phyloP scores from a whole-genome alignment of 257 asterid species.

The Datura wrightii region DNA sequence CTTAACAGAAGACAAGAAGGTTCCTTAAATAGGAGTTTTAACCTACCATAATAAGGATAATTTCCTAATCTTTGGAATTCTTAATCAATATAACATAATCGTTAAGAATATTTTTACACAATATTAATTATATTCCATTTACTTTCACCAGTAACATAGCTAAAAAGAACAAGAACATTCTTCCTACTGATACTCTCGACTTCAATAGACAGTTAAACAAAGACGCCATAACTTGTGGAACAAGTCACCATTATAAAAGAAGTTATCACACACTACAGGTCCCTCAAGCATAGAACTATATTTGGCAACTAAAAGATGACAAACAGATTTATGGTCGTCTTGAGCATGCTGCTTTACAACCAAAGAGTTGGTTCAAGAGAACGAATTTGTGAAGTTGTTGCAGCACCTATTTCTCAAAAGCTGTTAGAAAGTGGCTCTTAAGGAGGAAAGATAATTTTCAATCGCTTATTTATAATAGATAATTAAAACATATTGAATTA shows the following conservation, averaged over 20 bases:
- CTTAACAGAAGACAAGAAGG: not conserved
- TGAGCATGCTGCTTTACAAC: not conserved
- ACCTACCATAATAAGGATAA: not conserved
- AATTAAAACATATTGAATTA: not conserved
- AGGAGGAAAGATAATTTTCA: not conserved
- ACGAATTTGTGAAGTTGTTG: not conserved
- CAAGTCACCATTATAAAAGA: not conserved
- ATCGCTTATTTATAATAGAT: not conserved
- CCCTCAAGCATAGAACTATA: slow-evolving; percentile 10
- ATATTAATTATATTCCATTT: not conserved
- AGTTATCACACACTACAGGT: not conserved
- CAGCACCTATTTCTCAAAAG: not conserved
- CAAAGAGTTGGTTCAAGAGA: not conserved
- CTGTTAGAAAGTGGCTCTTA: not conserved
- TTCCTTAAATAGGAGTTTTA: not conserved
- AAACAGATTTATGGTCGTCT: not conserved
- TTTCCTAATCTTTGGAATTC: not conserved
- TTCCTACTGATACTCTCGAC: not conserved
- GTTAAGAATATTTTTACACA: not conserved
- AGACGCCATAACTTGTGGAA: not conserved
- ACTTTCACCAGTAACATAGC: not conserved
- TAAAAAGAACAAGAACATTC: not conserved
- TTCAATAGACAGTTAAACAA: not conserved
- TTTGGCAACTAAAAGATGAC: slow-evolving; percentile 2
- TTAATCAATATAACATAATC: not conserved